Base-by-base conservation (phyloP, 768 basidiomycete species). In the Lentinula sp. region DNA sequence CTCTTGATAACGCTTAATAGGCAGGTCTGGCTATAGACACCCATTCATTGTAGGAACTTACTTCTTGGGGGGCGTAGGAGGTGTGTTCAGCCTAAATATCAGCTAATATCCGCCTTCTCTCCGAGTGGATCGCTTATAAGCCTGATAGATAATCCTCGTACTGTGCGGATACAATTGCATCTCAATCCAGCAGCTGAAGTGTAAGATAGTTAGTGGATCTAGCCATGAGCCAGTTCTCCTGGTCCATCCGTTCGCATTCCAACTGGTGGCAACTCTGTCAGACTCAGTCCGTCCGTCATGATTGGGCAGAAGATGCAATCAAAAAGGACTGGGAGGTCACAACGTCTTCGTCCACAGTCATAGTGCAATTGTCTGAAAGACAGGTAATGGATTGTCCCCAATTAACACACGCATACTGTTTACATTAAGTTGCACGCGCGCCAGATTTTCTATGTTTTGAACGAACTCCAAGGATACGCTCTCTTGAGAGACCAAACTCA, bases 161-260 rank as follows among this genome's bases (percentile, higher is more conserved):
- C 82, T 31, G 82, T 82, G 45, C 23, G 58, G 37, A 59, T 61
- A 35, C 39, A 21, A 9, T 53, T 62, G 15, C 23, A 35, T 54
- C 32, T 34, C 15, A 28, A 13, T 51, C 21, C 18, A 21, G 6
- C 15, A 6, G 18, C 39, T 43, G 35, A 42, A 18, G 21, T 43
- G 13, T 39, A 48, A 42, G 10, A 28, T 59, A 84, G 81, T 73
- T 84, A 5, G 62, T 69, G 32, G 82, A 84, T 52, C 65, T 81
- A 52, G 81, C 80, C 1, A 83, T 84, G 81, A 74, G 73, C 34
- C 70, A 75, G 57, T 70, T 78, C 61, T 83, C 82, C 39, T 75
- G 75, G 15, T 71, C 74, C 51, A 67, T 84, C 46, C 73, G 81
- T 21, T 66, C 70, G 18, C 70, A 71, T 32, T 63, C 68, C 0